phyloP scores from a whole-genome alignment of 768 basidiomycete species.

The Suillus discolor region DNA sequence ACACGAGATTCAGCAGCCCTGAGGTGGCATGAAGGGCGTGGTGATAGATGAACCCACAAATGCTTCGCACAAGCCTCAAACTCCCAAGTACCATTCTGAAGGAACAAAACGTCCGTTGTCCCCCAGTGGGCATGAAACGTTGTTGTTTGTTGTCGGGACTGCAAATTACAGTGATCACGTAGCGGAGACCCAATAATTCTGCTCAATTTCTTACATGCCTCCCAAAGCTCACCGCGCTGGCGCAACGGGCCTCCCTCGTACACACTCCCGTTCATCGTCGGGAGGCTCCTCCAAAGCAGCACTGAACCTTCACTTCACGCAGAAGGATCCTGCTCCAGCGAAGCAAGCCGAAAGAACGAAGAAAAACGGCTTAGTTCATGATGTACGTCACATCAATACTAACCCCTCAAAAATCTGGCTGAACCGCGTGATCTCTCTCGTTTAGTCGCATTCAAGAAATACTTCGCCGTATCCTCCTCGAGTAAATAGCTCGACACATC shows the following conservation, averaged over 20 bases:
- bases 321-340: conserved; percentile 52
- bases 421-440: conserved; percentile 10
- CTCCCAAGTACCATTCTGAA: not conserved
- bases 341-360: conserved; percentile 55
- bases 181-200: conserved; percentile 36
- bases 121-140: not conserved
- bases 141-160: conserved; percentile 4
- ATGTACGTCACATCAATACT: conserved; percentile 40
- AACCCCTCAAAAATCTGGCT: conserved; percentile 16
- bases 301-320: conserved; percentile 66
- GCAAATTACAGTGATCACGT: conserved; percentile 24
- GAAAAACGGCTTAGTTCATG: conserved; percentile 46
- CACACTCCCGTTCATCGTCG: conserved; percentile 68
- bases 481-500: conserved; percentile 30
- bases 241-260: conserved; percentile 50
- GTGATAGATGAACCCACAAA: not conserved
- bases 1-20: not conserved
- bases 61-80: not conserved
- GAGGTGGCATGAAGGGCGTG: not conserved
- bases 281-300: conserved; percentile 54
- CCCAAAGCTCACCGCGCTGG: conserved; percentile 51
- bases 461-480: conserved; percentile 26
- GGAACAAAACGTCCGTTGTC: not conserved
- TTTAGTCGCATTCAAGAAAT: conserved; percentile 25
- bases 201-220: conserved; percentile 41